These are phyloP conservation scores for Cystobasidium onofrii DNA, from an alignment of 768 basidiomycete genomes.

Conservation along the genomic window DNA sequence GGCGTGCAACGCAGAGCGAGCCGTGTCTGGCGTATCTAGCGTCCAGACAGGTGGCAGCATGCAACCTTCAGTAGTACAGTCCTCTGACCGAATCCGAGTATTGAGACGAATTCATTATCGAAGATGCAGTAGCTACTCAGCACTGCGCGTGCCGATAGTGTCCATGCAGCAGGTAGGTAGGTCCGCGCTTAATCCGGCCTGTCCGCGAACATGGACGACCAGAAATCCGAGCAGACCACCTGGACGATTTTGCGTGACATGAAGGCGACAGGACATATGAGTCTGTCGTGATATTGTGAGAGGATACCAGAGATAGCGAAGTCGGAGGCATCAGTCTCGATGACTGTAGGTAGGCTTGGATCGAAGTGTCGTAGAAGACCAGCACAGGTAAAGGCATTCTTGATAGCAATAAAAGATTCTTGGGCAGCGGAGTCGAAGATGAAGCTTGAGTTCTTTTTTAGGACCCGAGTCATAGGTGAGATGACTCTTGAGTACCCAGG, in stretches of 20 bases:
- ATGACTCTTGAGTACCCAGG: conserved; percentile 46
- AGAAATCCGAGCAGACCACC: too few species aligned
- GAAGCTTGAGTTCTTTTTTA: conserved; percentile 33
- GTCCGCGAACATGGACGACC: too few species aligned
- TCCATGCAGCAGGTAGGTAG: neutral
- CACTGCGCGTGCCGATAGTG: too few species aligned
- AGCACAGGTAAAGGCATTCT: conserved; percentile 23
- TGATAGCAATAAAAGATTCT: conserved; percentile 32
- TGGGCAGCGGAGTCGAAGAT: conserved; percentile 6
- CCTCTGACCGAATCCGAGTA: too few species aligned
- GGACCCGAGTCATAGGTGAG: conserved; percentile 34
- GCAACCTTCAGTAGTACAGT: too few species aligned
- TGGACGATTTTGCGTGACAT: conserved; percentile 28
- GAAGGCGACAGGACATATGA: conserved; percentile 23
- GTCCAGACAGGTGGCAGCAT: too few species aligned
- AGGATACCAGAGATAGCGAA: conserved; percentile 44
- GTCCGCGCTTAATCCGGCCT: too few species aligned
- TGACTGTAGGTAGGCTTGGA: neutral
- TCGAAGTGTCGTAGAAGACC: conserved; percentile 34
- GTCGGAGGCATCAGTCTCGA: conserved; percentile 44
- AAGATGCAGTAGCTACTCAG: too few species aligned
- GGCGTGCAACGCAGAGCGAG: too few species aligned
- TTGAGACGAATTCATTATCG: too few species aligned
- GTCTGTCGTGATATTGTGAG: conserved; percentile 41
- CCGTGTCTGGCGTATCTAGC: too few species aligned